Evolutionary conservation across 2,329 filamentous ascomycete genomes (phyloP).

Genomic region (Colletotrichum agaves): DNA sequence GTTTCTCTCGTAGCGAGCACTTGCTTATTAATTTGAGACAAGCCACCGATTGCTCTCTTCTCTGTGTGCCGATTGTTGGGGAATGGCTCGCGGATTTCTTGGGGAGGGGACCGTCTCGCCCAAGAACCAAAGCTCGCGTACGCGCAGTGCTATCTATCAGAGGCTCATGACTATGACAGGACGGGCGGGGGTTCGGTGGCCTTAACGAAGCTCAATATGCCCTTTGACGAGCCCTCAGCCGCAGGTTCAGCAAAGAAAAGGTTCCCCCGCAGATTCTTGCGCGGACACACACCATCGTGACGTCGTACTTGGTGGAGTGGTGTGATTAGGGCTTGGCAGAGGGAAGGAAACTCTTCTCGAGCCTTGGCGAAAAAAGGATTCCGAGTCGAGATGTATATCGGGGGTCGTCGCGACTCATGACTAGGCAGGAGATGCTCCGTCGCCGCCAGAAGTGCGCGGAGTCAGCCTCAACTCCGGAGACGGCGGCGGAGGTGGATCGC

Average conservation of each 20-base stretch:
- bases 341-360: not conserved
- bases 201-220: conserved; percentile 8
- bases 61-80: not conserved
- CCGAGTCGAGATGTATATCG: conserved; percentile 7
- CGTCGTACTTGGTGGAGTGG: conserved; percentile 5
- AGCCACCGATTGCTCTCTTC: not conserved
- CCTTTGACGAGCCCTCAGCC: not conserved
- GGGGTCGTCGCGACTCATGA: conserved; percentile 30
- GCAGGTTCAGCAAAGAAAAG: not conserved
- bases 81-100: not conserved
- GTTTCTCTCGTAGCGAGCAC: not conserved
- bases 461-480: conserved; percentile 9
- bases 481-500: conserved; percentile 18
- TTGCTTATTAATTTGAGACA: conserved; percentile 16
- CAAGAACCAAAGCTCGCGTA: no score
- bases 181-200: conserved; percentile 5
- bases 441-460: not conserved
- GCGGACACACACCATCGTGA: conserved; percentile 12
- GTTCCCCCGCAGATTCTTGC: not conserved
- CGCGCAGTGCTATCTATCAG: no score
- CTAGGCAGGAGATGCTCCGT: not conserved
- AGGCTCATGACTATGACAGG: not conserved
- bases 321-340: conserved; percentile 19
- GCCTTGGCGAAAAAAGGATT: conserved; percentile 14
- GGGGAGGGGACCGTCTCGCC: not conserved